Base-by-base conservation (phyloP, 139 green algal genomes). In the Coccomyxa sp. region DNA sequence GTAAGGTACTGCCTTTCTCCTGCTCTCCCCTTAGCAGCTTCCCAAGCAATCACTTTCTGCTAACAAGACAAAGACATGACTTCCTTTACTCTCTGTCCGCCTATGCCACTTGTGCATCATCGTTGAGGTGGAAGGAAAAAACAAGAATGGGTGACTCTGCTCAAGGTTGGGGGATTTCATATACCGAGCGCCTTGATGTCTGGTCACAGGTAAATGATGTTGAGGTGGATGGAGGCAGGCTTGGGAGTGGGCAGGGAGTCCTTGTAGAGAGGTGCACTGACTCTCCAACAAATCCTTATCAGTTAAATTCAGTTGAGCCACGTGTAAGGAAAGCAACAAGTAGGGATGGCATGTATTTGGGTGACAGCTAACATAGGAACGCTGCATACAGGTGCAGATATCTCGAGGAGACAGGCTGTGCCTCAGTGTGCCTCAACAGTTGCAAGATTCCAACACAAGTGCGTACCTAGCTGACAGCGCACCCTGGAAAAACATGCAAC, bases 391-490 rank as follows among this genome's bases (percentile, higher is more conserved):
- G 90, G 81, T 98, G 95, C 83, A 90, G 95, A 3, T 98, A 97
- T 84, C 86, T 98, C 57, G 95, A 98, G 86, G 82, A 96, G 81
- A 74, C 91, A 0, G 93, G 92, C 13, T 98, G 95, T 81, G 94
- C 91, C 0, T 91, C 92, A 3, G 86, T 97, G 0, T 98, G 95
- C 81, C 87, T 97, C 75, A 98, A 98, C 88, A 95, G 90, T 83
- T 98, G 95, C 89, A 97, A 97, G 82, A 82, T 97, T 0, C 93
- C 93, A 0, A 97, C 93, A 32, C 94, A 98, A 89, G 92, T 92
- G 76, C 3, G 38, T 51, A 51, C 38, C 38, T 51, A 51, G 38
- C 38, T 51, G 38, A 51, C 38, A 51, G 38, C 7, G 38, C 38
- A 51, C 38, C 38, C 38, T 51, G 3, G 7, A 7, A 3, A 7